Conservation (phyloP, 2,329 filamentous ascomycete species). For the Lecanicillium sp. region DNA sequence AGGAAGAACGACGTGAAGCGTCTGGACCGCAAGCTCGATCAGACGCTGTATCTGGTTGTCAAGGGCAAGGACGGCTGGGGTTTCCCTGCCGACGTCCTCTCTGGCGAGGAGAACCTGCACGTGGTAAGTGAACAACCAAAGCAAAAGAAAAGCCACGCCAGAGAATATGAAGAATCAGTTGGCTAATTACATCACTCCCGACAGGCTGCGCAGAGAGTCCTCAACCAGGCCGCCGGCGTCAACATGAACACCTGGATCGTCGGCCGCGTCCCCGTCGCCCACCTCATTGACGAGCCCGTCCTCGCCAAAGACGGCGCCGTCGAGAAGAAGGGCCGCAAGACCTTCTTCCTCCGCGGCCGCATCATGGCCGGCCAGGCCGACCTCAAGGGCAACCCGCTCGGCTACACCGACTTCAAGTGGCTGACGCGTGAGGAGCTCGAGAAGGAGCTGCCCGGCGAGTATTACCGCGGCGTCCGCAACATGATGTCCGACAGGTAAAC, state of each 20-base stretch:
- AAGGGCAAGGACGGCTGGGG: constrained; percentile 70
- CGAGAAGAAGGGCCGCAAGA: constrained; percentile 62
- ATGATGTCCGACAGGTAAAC: constrained; percentile 74
- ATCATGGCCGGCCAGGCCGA: constrained; percentile 97
- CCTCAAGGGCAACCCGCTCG: constrained; percentile 63
- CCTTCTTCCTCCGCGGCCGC: constrained; percentile 91
- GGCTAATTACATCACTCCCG: background rate
- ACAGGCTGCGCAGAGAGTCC: constrained; percentile 75
- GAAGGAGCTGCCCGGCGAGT: constrained; percentile 56
- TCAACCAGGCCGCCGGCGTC: constrained; percentile 70
- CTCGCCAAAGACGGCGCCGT: constrained; percentile 38
- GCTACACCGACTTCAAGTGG: constrained; percentile 84
- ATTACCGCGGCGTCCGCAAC: constrained; percentile 71
- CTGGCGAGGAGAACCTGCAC: constrained; percentile 69
- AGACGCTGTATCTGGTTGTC: constrained; percentile 84
- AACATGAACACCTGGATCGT: constrained; percentile 99
- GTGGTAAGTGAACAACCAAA: constrained; percentile 54
- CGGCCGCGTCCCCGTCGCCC: constrained; percentile 80
- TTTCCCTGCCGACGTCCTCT: constrained; percentile 70
- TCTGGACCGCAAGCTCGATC: constrained; percentile 71
- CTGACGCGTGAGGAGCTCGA: constrained; percentile 82
- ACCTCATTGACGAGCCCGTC: constrained; percentile 56
- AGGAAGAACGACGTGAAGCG: constrained; percentile 65
- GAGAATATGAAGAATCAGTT: background rate
- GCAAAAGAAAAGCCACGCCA: background rate